phyloP scores from a whole-genome alignment of 164 flowering plant species.

The Aristolochia californica region DNA sequence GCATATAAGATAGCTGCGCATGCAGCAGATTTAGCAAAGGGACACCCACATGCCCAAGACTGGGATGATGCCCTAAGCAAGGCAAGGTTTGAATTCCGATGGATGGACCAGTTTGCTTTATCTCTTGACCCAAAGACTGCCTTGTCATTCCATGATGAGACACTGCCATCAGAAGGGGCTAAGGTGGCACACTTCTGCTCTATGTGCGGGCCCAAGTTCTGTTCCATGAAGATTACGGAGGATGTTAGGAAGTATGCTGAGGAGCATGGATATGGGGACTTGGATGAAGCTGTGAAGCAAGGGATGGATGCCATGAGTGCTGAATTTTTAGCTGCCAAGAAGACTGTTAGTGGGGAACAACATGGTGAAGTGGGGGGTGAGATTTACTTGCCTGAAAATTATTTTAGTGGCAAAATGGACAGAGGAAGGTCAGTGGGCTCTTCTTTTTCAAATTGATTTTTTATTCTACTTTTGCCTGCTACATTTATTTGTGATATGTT shows the following conservation, averaged over 20 bases:
- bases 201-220: slow-evolving; percentile 99
- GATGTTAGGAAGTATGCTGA: slow-evolving; percentile 96
- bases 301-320: slow-evolving; percentile 99
- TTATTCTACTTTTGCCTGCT: neutral
- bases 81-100: slow-evolving; percentile 94
- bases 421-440: slow-evolving; percentile 34
- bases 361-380: slow-evolving; percentile 97
- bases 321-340: slow-evolving; percentile 81
- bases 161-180: slow-evolving; percentile 93
- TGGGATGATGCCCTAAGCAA: slow-evolving; percentile 99
- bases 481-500: neutral
- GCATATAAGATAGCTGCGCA: slow-evolving; percentile 98
- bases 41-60: slow-evolving; percentile 90
- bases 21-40: slow-evolving; percentile 96
- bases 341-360: slow-evolving; percentile 92
- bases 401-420: slow-evolving; percentile 24
- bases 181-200: slow-evolving; percentile 99
- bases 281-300: slow-evolving; percentile 73
- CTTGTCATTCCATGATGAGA: slow-evolving; percentile 95
- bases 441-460: neutral
- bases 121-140: slow-evolving; percentile 97
- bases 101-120: slow-evolving; percentile 99
- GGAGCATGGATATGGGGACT: slow-evolving; percentile 92
- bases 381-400: slow-evolving; percentile 71
- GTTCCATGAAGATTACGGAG: slow-evolving; percentile 99